phyloP scores from a whole-genome alignment of 2,329 filamentous ascomycete genomes.

The Ilyonectria destructans region DNA sequence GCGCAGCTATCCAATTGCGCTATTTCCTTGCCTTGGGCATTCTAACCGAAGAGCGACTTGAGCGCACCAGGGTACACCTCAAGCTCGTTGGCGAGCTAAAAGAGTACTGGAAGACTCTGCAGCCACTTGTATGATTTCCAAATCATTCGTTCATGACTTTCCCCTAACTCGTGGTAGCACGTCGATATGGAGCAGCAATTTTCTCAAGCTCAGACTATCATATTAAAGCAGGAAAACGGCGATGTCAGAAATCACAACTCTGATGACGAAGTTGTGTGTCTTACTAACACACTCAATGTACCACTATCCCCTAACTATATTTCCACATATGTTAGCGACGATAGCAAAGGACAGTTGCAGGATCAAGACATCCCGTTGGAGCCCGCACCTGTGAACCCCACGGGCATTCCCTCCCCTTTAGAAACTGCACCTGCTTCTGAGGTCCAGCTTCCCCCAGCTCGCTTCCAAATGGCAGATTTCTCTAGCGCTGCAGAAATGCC shows the following conservation, averaged over 20 bases:
- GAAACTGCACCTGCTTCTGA: background rate
- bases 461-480: background rate
- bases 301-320: background rate
- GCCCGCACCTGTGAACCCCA: background rate
- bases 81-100: background rate
- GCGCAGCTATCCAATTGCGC: background rate
- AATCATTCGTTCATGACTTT: background rate
- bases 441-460: background rate
- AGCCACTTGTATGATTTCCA: background rate
- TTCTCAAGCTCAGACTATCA: conserved; percentile 1
- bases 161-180: background rate
- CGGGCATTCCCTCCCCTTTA: background rate
- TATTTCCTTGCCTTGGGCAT: background rate
- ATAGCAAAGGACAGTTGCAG: background rate
- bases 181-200: background rate
- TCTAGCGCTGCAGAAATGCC: background rate
- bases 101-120: background rate
- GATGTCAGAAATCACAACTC: background rate
- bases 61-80: background rate
- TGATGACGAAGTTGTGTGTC: background rate
- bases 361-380: background rate
- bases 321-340: background rate
- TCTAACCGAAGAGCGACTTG: background rate
- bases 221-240: background rate
- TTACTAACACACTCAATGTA: background rate